A percentile compares a stretch with the other conserved stretches of the same genome.
Evolutionary conservation across 1,284 basidiomycete genomes (phyloP).

Genomic region (Laetiporus sulphureus): DNA sequence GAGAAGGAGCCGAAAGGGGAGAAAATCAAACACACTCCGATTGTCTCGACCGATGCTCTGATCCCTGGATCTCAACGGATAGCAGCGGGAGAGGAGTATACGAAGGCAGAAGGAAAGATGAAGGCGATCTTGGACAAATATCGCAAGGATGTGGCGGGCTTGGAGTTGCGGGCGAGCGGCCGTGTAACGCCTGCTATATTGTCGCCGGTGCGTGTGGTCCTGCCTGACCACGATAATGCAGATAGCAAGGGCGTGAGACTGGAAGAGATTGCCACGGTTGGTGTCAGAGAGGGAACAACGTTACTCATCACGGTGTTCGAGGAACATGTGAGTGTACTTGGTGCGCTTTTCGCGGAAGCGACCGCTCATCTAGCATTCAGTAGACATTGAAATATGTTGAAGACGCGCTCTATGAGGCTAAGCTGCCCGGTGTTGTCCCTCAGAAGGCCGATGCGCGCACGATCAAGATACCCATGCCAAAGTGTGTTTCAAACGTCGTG

Average conservation of each 20-base stretch:
- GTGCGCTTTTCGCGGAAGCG: too few species aligned
- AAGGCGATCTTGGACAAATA: constrained; percentile 55
- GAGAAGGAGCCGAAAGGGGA: constrained; percentile 4
- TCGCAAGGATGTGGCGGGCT: constrained; percentile 58
- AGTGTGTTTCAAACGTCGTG: constrained; percentile 34
- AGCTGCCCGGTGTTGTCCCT: constrained; percentile 63
- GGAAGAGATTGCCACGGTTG: constrained; percentile 70
- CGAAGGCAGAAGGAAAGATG: constrained; percentile 60
- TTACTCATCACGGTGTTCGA: constrained; percentile 71
- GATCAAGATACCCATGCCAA: constrained; percentile 71
- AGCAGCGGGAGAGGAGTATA: constrained; percentile 40
- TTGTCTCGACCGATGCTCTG: constrained; percentile 19
- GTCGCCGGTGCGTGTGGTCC: constrained; percentile 56
- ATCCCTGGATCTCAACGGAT: constrained; percentile 30
- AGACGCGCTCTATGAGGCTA: constrained; percentile 62
- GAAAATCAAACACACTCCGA: constrained; percentile 3
- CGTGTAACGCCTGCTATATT: constrained; percentile 68
- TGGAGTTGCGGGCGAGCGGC: constrained; percentile 67
- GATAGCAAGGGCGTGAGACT: constrained; percentile 32
- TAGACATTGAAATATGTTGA: constrained; percentile 73
- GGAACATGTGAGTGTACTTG: constrained; percentile 53
- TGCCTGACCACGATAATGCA: constrained; percentile 33
- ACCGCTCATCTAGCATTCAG: constrained; percentile 22
- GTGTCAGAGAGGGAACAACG: constrained; percentile 67
- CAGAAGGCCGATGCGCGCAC: constrained; percentile 64